A percentile compares a stretch with the other conserved stretches of the same genome.
Conservation (phyloP, 176 grass and related monocot genomes). For the Tuctoria greenei region DNA sequence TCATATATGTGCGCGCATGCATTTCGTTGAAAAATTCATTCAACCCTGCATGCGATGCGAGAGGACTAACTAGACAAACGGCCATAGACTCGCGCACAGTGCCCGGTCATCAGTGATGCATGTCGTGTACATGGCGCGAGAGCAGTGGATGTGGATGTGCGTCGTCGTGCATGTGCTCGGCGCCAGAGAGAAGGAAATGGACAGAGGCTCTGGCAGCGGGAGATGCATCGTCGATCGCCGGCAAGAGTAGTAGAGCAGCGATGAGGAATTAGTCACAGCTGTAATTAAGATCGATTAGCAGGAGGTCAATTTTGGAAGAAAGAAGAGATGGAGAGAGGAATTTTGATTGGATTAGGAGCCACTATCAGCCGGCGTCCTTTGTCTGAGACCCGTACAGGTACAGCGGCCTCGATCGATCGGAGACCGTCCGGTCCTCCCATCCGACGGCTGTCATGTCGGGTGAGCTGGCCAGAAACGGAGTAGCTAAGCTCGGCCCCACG, state of each 20-base stretch:
- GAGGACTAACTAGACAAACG: neutral
- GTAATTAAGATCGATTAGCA: neutral
- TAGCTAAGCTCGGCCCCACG: neutral
- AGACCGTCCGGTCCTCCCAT: neutral
- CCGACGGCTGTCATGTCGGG: neutral
- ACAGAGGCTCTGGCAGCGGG: neutral
- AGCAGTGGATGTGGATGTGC: neutral
- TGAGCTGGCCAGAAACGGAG: neutral
- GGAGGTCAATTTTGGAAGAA: no score
- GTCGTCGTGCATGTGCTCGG: neutral
- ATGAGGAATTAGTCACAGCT: neutral
- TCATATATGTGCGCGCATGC: no score
- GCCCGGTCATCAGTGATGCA: neutral
- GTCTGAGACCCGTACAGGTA: neutral
- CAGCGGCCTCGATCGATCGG: neutral
- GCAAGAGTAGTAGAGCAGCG: neutral
- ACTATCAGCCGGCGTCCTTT: neutral
- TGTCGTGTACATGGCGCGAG: neutral
- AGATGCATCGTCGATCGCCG: neutral
- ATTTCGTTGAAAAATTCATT: neutral
- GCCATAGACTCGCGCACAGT: slow-evolving; percentile 8
- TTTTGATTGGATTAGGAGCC: no score
- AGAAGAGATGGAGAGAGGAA: no score
- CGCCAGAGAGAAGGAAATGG: neutral
- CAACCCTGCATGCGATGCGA: neutral